Conservation (phyloP, 495 filamentous ascomycete species). For the Daldinia caldariorum region DNA sequence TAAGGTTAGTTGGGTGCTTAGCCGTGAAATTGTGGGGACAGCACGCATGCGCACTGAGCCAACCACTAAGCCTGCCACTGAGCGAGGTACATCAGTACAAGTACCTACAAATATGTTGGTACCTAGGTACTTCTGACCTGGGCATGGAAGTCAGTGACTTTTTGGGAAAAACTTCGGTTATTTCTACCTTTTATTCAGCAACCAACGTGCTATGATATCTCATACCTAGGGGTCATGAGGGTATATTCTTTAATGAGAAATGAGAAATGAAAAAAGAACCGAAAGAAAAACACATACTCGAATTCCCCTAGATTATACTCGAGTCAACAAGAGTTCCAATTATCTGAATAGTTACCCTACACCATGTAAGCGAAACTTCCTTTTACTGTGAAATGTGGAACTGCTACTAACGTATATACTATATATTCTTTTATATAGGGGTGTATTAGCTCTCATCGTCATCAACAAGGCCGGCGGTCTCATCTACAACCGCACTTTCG, state of each 20-base stretch:
- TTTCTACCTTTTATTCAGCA: background rate
- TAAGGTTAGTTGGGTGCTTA: constrained; percentile 19
- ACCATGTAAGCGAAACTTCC: constrained; percentile 26
- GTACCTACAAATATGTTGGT: background rate
- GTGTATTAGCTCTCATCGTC: constrained; percentile 91
- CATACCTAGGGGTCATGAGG: background rate
- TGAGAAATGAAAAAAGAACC: constrained; percentile 22
- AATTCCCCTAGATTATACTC: background rate
- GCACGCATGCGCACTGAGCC: background rate
- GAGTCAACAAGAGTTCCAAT: constrained; percentile 1
- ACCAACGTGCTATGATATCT: constrained; percentile 8
- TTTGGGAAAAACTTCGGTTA: constrained; percentile 23
- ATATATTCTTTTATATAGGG: constrained; percentile 68
- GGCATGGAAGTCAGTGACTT: background rate
- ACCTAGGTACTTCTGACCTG: background rate
- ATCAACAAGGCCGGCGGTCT: constrained; percentile 98
- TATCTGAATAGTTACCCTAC: background rate
- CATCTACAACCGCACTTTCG: constrained; percentile 94
- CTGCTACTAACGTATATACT: constrained; percentile 22
- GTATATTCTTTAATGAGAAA: constrained; percentile 11
- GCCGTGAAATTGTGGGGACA: constrained; percentile 16
- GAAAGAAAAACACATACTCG: background rate
- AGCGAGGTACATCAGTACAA: background rate
- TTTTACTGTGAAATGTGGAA: background rate
- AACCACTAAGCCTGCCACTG: too few species aligned